Evolutionary conservation across 441 rosid genomes (phyloP).

Genomic region (Pelargonium citronellum): DNA sequence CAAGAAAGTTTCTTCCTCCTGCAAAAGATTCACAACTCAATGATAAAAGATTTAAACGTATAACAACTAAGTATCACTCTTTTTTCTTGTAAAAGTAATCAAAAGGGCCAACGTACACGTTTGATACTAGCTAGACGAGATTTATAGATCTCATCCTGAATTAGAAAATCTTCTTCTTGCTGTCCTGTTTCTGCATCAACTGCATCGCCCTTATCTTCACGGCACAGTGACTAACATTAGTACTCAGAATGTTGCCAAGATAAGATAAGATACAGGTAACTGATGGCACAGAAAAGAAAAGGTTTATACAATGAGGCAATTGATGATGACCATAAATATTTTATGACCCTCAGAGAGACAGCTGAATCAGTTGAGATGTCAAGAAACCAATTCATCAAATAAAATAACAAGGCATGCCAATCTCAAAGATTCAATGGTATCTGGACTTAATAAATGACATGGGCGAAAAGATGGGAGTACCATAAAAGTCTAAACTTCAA

Average conservation of each 20-base stretch:
- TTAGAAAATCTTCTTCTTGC: constrained; percentile 75
- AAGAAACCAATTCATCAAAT: neutral
- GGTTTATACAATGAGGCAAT: neutral
- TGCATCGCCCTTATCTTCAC: constrained; percentile 79
- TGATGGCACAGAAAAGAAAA: constrained; percentile 10
- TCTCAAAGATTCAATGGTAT: neutral
- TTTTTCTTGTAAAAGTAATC: neutral
- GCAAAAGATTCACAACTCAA: constrained; percentile 26
- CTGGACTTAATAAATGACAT: neutral
- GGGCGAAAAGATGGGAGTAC: neutral
- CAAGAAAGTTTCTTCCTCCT: constrained; percentile 87
- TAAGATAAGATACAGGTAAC: neutral
- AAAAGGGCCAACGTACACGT: constrained; percentile 50
- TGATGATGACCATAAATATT: too few relatives aligned
- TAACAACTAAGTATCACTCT: constrained; percentile 2
- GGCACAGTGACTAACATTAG: constrained; percentile 25
- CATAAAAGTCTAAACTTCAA: neutral
- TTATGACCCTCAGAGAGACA: neutral
- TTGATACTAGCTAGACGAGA: constrained; percentile 89
- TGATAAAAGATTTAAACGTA: constrained; percentile 4
- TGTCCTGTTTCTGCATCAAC: constrained; percentile 62
- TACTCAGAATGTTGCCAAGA: constrained; percentile 20
- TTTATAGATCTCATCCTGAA: constrained; percentile 94
- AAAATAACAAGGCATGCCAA: neutral
- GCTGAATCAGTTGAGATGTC: constrained; percentile 4